Conservation (phyloP, 148 eudicot species). For the Rhododendron williamsianum region DNA sequence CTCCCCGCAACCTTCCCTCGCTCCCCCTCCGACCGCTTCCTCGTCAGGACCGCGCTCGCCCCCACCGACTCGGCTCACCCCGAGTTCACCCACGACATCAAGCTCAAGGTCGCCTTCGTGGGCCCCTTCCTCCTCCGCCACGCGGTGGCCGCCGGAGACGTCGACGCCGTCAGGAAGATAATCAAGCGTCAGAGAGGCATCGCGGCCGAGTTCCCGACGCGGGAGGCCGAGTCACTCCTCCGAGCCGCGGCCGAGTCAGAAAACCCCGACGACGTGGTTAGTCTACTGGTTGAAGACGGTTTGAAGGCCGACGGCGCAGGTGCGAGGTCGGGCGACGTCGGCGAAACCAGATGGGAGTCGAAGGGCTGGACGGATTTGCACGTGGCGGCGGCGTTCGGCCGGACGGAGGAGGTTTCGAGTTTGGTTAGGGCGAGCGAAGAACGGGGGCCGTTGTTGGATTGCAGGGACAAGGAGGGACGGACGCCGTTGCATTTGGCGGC, state of each 20-base stretch:
- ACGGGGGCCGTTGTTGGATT: slow-evolving; percentile 28
- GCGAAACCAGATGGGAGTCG: slow-evolving; percentile 7
- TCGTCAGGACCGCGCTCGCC: slow-evolving; percentile 27
- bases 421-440: slow-evolving; percentile 6
- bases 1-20: slow-evolving; percentile 38
- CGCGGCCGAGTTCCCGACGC: slow-evolving; percentile 20
- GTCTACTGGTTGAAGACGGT: slow-evolving; percentile 28
- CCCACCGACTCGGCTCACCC: slow-evolving; percentile 20
- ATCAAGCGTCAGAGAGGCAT: slow-evolving; percentile 30
- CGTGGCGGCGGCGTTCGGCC: slow-evolving; percentile 32
- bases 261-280: slow-evolving; percentile 23
- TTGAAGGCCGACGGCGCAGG: slow-evolving; percentile 4
- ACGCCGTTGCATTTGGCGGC: slow-evolving; percentile 41
- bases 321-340: background rate
- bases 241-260: slow-evolving; percentile 19
- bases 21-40: slow-evolving; percentile 46
- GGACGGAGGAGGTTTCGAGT: slow-evolving; percentile 34
- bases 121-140: slow-evolving; percentile 38
- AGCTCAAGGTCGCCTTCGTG: slow-evolving; percentile 42
- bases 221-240: slow-evolving; percentile 31
- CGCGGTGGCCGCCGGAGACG: slow-evolving; percentile 29
- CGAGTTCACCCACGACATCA: slow-evolving; percentile 23
- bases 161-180: slow-evolving; percentile 27
- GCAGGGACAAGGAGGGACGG: slow-evolving; percentile 36
- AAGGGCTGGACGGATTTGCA: slow-evolving; percentile 29